A percentile compares a stretch with the other conserved stretches of the same genome.
Evolutionary conservation across 306 rosid genomes (phyloP).

Genomic region (Comarum palustre): DNA sequence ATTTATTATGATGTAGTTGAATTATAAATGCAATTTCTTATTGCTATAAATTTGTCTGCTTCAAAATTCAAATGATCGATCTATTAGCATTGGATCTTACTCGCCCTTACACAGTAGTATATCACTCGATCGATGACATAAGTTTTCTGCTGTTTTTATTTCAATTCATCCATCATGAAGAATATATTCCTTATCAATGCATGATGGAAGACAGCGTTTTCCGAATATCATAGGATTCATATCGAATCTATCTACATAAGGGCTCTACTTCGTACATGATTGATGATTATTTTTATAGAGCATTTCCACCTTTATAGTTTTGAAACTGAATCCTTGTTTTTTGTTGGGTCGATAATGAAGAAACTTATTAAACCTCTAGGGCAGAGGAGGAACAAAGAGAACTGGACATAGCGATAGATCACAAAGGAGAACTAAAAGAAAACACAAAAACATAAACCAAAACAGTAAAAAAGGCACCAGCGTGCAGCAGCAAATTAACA

Average conservation of each 20-base stretch:
- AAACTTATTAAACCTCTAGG: too few relatives aligned
- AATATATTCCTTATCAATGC: too few relatives aligned
- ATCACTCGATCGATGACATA: background rate
- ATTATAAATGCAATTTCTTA: too few relatives aligned
- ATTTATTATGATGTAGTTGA: too few relatives aligned
- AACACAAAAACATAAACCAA: too few relatives aligned
- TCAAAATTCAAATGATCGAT: background rate
- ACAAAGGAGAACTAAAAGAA: too few relatives aligned
- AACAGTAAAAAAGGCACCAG: too few relatives aligned
- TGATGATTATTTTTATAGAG: background rate
- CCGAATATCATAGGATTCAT: background rate
- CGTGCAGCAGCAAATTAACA: too few relatives aligned
- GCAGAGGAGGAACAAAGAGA: too few relatives aligned
- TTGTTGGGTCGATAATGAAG: too few relatives aligned
- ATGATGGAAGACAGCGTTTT: background rate
- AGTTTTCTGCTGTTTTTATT: background rate
- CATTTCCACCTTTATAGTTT: background rate
- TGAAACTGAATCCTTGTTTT: background rate
- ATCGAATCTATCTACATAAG: background rate
- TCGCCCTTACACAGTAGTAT: background rate
- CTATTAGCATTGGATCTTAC: background rate
- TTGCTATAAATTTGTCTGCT: background rate
- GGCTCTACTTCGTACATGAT: background rate
- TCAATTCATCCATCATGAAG: too few relatives aligned
- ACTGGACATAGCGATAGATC: too few relatives aligned